Conservation (phyloP, 139 green algal genomes). For the Ettlia oleoabundans region DNA sequence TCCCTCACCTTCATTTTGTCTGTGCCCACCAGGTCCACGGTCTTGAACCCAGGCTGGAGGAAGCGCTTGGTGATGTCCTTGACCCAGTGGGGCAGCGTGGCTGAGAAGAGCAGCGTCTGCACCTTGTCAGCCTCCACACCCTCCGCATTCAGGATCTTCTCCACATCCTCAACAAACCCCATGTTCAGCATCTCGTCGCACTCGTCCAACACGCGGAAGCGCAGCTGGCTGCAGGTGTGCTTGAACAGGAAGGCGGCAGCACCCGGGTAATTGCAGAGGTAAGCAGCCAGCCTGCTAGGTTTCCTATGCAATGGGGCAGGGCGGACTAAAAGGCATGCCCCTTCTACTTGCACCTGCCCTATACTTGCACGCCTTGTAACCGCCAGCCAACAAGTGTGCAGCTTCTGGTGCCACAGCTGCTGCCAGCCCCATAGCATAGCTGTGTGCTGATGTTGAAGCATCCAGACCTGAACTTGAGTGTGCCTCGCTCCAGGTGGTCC, state of each 20-base stretch:
- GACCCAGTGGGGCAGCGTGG: slow-evolving; percentile 96
- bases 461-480: slow-evolving; percentile 73
- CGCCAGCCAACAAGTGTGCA: no score
- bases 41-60: slow-evolving; percentile 72
- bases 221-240: slow-evolving; percentile 23
- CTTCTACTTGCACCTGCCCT: no score
- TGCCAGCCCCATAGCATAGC: no score
- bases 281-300: no score
- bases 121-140: slow-evolving; percentile 58
- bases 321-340: no score
- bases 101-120: slow-evolving; percentile 98
- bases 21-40: slow-evolving; percentile 92
- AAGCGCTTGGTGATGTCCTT: slow-evolving; percentile 90
- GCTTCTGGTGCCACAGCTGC: no score
- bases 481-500: slow-evolving; percentile 92
- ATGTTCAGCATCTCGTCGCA: slow-evolving; percentile 99
- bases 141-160: slow-evolving; percentile 89
- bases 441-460: no score
- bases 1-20: slow-evolving; percentile 86
- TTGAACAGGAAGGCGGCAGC: background rate
- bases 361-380: no score
- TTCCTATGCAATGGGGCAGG: no score
- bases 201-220: slow-evolving; percentile 96
- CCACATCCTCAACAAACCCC: slow-evolving; percentile 99
- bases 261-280: background rate